Base-by-base conservation (phyloP, 805 yeast species). In the Candida ipomoeae region DNA sequence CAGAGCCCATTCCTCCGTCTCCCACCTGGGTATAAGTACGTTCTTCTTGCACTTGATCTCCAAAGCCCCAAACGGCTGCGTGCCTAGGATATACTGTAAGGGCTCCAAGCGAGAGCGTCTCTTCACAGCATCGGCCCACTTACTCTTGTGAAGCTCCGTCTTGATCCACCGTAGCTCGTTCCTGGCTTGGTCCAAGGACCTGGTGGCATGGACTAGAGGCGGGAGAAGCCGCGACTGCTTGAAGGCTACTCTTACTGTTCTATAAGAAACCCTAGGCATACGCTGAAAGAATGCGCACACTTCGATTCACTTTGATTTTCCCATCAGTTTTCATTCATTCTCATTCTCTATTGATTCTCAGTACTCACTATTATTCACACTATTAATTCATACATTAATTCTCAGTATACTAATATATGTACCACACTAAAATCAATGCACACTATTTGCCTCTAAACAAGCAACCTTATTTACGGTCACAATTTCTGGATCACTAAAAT, bases 11-110 rank as follows among this genome's bases (percentile, higher is more conserved):
- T 89, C 96, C 64, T 92, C 98, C 0, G 99, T 92, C 63, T 92
- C 99, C 86, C 92, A 84, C 45, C 99, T 69, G 0, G 99, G 98
- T 26, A 92, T 91, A 52, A 92, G 69, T 1, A 89, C 97, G 0
- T 82, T 82, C 1, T 70, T 71, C 29, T 66, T 59, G 59, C 96
- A 88, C 23, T 59, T 50, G 3, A 92, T 75, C 11, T 79, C 80
- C 44, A 92, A 62, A 1, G 64, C 60, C 0, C 94, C 96, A 71
- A 92, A 92, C 1, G 98, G 98, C 67, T 91, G 97, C 0, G 82
- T 68, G 0, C 94, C 90, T 8, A 92, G 69, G 10, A 92, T 80
- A 64, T 92, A 91, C 64, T 92, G 98, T 39, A 92, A 66, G 0
- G 99, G 98, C 7, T 75, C 79, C 4, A 74, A 71, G 11, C 63